Base-by-base conservation (phyloP, 1,139 yeast species). In the Geotrichum reessii region DNA sequence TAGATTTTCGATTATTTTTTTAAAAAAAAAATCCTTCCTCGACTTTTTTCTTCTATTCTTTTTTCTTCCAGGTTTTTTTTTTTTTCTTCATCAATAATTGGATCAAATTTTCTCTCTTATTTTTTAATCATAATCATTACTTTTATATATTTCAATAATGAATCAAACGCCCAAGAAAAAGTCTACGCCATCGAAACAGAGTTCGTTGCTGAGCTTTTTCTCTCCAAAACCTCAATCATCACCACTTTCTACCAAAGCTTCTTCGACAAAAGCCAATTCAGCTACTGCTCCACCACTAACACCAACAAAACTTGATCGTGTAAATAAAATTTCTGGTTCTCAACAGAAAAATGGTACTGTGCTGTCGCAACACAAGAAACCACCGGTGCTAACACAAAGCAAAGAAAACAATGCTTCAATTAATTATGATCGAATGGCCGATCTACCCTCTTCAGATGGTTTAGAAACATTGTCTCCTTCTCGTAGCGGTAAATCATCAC, bases 141-240 rank as follows among this genome's bases (percentile, higher is more conserved):
- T 25, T 25, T 25, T 25, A 25, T 21, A n/a, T 3, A 3, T 42
- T 42, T 44, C n/a, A 11, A 22, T 33, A 5, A 56, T 54, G 50
- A 50, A 55, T 12, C 44, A 51, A 12, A 48, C 59, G 11, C 50
- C 56, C 14, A 47, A 54, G 22, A 57, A 57, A 46, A 24, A 37
- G 8, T 37, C 44, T 1, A 37, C 44, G 44, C 44, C 44, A 37
- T 37, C 50, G 2, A 50, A 56, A 49, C 58, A 56, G 25, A 57
- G 59, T 47, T 53, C 59, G 27, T 24, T 57, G 49, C 51, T 57
- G 27, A 52, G 50, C 40, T 57, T 52, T 33, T 57, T 56, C 22
- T 56, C 59, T 9, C 54, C 54, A 31, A 31, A 48, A 21, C 44
- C 44, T 17, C 44, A 37, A 19, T 37, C 44, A 37, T 37, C 44